Percentiles rank a stretch among this genome's conserved stretches.
Conservation (phyloP, 495 filamentous ascomycete species). For the Penicillium tannophilum region DNA sequence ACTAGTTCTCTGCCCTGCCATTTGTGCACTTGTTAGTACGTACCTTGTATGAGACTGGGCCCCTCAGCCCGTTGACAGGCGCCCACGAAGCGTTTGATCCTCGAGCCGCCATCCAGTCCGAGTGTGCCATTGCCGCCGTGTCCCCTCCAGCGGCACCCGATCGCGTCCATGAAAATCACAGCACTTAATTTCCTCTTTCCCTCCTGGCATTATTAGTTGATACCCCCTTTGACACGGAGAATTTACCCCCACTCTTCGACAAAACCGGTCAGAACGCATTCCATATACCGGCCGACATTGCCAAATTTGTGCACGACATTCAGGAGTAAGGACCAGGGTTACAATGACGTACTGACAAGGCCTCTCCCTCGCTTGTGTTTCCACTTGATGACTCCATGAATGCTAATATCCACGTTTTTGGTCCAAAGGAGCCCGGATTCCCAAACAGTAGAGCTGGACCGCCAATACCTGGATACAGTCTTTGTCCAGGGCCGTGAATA, state of each 20-base stretch:
- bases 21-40: constrained; percentile 37
- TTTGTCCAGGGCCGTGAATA: constrained; percentile 68
- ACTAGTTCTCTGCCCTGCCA: constrained; percentile 13
- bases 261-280: constrained; percentile 18
- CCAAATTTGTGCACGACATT: constrained; percentile 13
- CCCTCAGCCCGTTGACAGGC: constrained; percentile 32
- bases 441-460: constrained; percentile 58
- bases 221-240: constrained; percentile 20
- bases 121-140: constrained; percentile 25
- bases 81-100: constrained; percentile 29
- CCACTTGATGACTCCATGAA: constrained; percentile 13
- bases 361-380: constrained; percentile 8
- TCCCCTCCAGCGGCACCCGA: constrained; percentile 20
- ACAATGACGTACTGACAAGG: constrained; percentile 39
- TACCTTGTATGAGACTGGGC: constrained; percentile 27
- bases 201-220: constrained; percentile 18
- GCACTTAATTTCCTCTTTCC: constrained; percentile 17
- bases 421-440: constrained; percentile 49
- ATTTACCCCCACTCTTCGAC: constrained; percentile 24
- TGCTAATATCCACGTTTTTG: constrained; percentile 21
- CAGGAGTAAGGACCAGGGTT: constrained; percentile 9
- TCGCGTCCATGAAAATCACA: constrained; percentile 26
- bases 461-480: constrained; percentile 61
- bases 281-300: constrained; percentile 16
- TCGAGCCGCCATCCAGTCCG: constrained; percentile 30